phyloP scores from a whole-genome alignment of 129 eudicot genomes.

The Sambucus nigra region DNA sequence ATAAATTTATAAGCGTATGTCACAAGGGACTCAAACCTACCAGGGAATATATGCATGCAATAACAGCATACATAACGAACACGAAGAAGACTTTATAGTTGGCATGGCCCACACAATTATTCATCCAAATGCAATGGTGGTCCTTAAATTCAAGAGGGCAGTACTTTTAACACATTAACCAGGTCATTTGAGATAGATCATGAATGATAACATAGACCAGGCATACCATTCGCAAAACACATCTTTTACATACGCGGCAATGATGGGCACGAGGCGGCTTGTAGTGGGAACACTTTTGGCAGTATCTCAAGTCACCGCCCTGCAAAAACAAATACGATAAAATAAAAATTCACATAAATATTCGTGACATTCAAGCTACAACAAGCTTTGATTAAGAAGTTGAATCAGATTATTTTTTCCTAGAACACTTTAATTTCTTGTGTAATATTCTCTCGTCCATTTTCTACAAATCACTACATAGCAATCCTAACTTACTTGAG shows the following conservation, averaged over 20 bases:
- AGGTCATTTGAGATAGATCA: background rate
- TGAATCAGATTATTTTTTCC: too few relatives aligned
- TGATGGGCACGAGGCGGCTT: slow-evolving; percentile 99
- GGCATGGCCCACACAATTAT: slow-evolving; percentile 89
- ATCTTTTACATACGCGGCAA: slow-evolving; percentile 87
- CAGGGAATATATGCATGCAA: slow-evolving; percentile 74
- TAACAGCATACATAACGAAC: slow-evolving; percentile 59
- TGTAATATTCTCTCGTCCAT: too few relatives aligned
- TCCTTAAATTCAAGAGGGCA: slow-evolving; percentile 44
- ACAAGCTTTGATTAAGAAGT: too few relatives aligned
- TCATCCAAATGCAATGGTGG: slow-evolving; percentile 95
- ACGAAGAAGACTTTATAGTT: slow-evolving; percentile 83
- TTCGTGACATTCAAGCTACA: too few relatives aligned
- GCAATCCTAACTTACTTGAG: too few relatives aligned
- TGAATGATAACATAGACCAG: slow-evolving; percentile 10
- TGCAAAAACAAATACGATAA: too few relatives aligned
- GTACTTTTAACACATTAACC: slow-evolving; percentile 18
- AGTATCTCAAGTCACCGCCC: slow-evolving; percentile 90
- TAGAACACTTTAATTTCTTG: too few relatives aligned
- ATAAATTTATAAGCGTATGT: background rate
- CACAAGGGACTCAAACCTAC: slow-evolving; percentile 22
- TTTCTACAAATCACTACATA: too few relatives aligned
- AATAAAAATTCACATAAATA: background rate
- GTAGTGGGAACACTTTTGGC: slow-evolving; percentile 73
- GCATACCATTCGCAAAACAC: slow-evolving; percentile 89